phyloP scores from a whole-genome alignment of 306 rosid species.

The Glycine tomentella region DNA sequence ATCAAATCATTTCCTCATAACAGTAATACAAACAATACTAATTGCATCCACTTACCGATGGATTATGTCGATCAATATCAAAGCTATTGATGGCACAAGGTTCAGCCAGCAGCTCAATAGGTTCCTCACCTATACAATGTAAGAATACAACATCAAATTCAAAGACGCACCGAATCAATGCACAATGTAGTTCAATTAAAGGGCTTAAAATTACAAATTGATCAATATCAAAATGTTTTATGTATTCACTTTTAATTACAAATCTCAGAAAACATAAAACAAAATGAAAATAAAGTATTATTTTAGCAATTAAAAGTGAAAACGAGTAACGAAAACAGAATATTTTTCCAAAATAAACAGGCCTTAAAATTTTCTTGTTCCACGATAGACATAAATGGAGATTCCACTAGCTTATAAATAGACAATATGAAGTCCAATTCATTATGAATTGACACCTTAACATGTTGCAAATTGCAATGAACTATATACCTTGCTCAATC shows the following conservation, averaged over 20 bases:
- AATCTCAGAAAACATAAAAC: not conserved
- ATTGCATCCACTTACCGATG: conserved; percentile 68
- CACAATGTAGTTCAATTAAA: not conserved
- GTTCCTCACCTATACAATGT: conserved; percentile 68
- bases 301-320: not conserved
- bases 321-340: not conserved
- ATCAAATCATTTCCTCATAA: not conserved
- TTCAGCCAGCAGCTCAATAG: conserved; percentile 83
- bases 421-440: not conserved
- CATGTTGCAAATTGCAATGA: conserved; percentile 33
- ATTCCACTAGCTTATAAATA: conserved; percentile 4
- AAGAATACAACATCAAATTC: not conserved
- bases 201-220: too few relatives aligned
- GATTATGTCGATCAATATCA: conserved; percentile 82
- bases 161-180: conserved; percentile 33
- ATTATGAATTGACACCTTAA: not conserved
- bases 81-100: conserved; percentile 95
- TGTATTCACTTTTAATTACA: not conserved
- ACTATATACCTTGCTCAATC: conserved; percentile 76
- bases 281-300: not conserved
- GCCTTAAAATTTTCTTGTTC: not conserved
- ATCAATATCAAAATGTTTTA: not conserved
- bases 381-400: not conserved
- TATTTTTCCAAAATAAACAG: too few relatives aligned
- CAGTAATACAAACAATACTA: conserved; percentile 22